A percentile compares a stretch with the other conserved stretches of the same genome.
These are phyloP conservation scores for Diaporthe helianthi DNA, from an alignment of 2,329 filamentous ascomycete species.

Conservation along the genomic window DNA sequence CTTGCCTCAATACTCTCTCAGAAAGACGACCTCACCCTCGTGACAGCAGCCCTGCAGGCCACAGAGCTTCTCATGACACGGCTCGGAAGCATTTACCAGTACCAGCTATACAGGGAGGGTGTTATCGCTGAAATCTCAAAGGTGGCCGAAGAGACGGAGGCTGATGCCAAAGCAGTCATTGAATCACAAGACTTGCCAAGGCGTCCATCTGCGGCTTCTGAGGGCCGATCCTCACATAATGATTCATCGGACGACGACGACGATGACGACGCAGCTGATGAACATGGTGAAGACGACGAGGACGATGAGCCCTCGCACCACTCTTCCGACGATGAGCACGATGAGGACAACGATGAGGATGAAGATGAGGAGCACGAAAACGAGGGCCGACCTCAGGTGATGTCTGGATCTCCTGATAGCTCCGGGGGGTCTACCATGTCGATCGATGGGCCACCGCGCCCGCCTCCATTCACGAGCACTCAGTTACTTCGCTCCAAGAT, in stretches of 20 bases:
- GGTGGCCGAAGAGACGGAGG: constrained; percentile 63
- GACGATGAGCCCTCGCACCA: constrained; percentile 49
- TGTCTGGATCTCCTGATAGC: constrained; percentile 71
- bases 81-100: constrained; percentile 86
- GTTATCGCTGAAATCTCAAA: constrained; percentile 91
- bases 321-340: constrained; percentile 48
- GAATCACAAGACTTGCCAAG: constrained; percentile 41
- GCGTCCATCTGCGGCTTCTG: constrained; percentile 41
- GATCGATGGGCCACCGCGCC: constrained; percentile 60
- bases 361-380: constrained; percentile 59
- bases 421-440: constrained; percentile 73
- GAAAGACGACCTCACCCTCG: constrained; percentile 87
- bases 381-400: constrained; percentile 58
- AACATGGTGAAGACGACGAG: constrained; percentile 56
- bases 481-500: constrained; percentile 75
- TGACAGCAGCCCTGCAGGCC: constrained; percentile 86
- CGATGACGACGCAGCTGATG: constrained; percentile 57
- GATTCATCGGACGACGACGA: constrained; percentile 53
- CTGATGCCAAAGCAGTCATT: constrained; percentile 41
- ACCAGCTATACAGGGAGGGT: constrained; percentile 96
- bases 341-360: constrained; percentile 61
- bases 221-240: constrained; percentile 35
- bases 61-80: constrained; percentile 87
- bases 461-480: constrained; percentile 52
- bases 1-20: constrained; percentile 94